phyloP scores from a whole-genome alignment of 768 basidiomycete genomes.

The Suillus decipiens region DNA sequence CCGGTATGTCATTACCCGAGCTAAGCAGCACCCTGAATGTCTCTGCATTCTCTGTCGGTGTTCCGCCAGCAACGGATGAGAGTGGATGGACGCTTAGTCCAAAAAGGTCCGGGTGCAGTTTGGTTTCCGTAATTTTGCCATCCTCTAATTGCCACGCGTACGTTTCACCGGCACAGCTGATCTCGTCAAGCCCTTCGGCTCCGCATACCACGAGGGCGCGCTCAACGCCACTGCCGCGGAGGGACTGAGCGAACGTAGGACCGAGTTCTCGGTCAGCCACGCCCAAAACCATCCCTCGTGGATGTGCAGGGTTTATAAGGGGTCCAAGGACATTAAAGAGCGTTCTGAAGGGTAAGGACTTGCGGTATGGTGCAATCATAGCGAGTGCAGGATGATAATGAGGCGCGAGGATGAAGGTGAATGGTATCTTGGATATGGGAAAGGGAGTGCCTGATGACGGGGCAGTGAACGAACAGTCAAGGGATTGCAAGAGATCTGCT shows the following conservation, averaged over 20 bases:
- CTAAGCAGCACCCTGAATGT: constrained; percentile 67
- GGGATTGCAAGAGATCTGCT: constrained; percentile 85
- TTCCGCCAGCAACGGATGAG: constrained; percentile 65
- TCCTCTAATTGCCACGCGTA: constrained; percentile 80
- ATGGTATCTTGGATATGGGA: constrained; percentile 68
- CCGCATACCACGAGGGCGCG: constrained; percentile 94
- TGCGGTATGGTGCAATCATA: constrained; percentile 79
- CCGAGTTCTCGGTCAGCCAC: constrained; percentile 85
- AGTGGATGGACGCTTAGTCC: constrained; percentile 76
- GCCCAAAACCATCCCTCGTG: constrained; percentile 88
- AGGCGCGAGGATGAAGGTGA: constrained; percentile 92
- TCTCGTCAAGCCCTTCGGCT: constrained; percentile 89
- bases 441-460: constrained; percentile 46
- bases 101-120: constrained; percentile 73
- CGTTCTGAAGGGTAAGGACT: constrained; percentile 88
- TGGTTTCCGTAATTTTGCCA: constrained; percentile 61
- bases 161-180: constrained; percentile 91
- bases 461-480: constrained; percentile 74
- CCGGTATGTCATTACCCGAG: constrained; percentile 56
- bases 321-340: constrained; percentile 97
- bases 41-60: constrained; percentile 79
- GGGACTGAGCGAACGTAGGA: constrained; percentile 72
- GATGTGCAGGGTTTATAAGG: constrained; percentile 87
- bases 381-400: constrained; percentile 91
- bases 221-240: constrained; percentile 72